phyloP scores from a whole-genome alignment of 75 land plant genomes.

The Ceratopteris richardii region DNA sequence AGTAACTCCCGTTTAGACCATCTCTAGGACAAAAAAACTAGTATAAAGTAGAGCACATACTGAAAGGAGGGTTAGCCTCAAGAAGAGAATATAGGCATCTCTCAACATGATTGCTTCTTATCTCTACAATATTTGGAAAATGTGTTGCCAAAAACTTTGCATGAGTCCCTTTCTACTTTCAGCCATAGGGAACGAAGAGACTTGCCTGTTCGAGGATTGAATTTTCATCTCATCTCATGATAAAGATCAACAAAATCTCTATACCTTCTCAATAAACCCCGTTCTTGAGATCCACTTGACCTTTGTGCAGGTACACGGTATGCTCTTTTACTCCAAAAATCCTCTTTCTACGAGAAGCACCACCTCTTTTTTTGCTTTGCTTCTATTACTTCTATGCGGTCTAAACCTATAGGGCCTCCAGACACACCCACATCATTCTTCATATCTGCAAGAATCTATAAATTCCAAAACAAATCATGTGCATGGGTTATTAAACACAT shows the following conservation, averaged over 20 bases:
- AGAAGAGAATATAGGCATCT: conserved; percentile 79
- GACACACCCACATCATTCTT: too few relatives aligned
- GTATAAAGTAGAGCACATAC: conserved; percentile 40
- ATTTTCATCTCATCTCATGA: conserved; percentile 44
- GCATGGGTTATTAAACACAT: too few relatives aligned
- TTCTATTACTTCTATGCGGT: conserved; percentile 84
- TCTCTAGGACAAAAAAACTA: conserved; percentile 55
- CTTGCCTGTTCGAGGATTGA: conserved; percentile 27
- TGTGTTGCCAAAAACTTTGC: conserved; percentile 84
- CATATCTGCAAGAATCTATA: too few relatives aligned
- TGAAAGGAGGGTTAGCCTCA: conserved; percentile 39
- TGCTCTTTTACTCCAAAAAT: conserved; percentile 89
- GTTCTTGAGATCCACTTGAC: conserved; percentile 59
- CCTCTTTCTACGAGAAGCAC: conserved; percentile 81
- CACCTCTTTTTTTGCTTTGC: conserved; percentile 79
- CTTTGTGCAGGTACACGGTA: conserved; percentile 66
- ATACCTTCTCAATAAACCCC: conserved; percentile 85
- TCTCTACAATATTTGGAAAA: conserved; percentile 70
- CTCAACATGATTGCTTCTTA: conserved; percentile 78
- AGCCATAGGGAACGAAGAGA: conserved; percentile 77
- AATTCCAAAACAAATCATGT: too few relatives aligned
- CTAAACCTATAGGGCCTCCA: too few relatives aligned
- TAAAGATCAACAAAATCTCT: conserved; percentile 79
- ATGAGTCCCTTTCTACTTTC: conserved; percentile 60
- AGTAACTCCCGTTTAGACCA: neutral